Evolutionary conservation across 2,329 filamentous ascomycete species (phyloP).

Genomic region (Fonsecaea monophora): DNA sequence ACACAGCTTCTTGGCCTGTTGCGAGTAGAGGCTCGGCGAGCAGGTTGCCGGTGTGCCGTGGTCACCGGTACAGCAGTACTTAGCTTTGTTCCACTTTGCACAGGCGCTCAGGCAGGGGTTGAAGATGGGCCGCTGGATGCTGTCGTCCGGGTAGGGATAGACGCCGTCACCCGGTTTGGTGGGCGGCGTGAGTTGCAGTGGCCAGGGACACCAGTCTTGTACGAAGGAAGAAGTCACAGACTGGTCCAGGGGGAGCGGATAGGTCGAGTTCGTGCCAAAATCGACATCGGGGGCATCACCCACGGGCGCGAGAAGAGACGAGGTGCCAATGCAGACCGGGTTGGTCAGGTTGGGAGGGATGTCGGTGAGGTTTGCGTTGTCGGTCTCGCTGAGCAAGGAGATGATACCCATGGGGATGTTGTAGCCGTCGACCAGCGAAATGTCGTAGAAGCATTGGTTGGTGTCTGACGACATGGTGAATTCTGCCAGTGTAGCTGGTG

Average conservation of each 20-base stretch:
- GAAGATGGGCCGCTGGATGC: constrained; percentile 72
- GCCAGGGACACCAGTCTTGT: constrained; percentile 79
- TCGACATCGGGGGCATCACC: constrained; percentile 62
- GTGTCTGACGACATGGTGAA: constrained; percentile 70
- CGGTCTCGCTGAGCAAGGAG: constrained; percentile 53
- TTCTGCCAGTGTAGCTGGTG: constrained; percentile 78
- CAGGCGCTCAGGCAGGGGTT: constrained; percentile 81
- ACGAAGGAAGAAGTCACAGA: constrained; percentile 64
- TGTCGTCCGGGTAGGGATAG: constrained; percentile 80
- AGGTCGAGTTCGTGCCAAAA: constrained; percentile 68
- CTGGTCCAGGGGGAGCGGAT: constrained; percentile 71
- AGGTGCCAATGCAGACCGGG: constrained; percentile 75
- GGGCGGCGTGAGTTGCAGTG: constrained; percentile 72
- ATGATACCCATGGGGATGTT: constrained; percentile 64
- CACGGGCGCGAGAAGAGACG: constrained; percentile 61
- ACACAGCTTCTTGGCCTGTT: constrained; percentile 74
- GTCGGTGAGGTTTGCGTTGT: constrained; percentile 64
- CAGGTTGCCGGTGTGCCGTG: constrained; percentile 70
- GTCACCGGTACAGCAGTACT: constrained; percentile 77
- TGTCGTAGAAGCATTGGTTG: constrained; percentile 79
- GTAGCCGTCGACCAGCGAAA: constrained; percentile 84
- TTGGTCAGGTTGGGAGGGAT: constrained; percentile 80
- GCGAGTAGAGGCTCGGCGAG: constrained; percentile 71
- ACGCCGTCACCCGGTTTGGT: constrained; percentile 74
- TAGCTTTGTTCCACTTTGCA: constrained; percentile 68